Evolutionary conservation across 371 early-diverging fungal species (phyloP).

Genomic region (Syncephalis plumigaleata): DNA sequence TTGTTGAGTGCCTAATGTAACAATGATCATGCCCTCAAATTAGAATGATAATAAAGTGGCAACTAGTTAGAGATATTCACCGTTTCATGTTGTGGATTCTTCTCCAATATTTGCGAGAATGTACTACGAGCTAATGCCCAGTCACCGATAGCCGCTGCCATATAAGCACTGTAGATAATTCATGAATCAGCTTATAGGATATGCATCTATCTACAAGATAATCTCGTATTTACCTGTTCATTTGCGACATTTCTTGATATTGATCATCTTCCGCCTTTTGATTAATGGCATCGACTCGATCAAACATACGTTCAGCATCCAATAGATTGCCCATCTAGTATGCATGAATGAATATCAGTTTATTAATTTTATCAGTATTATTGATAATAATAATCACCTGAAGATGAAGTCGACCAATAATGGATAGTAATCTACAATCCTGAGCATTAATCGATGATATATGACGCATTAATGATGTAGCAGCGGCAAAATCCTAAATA

Average conservation of each 20-base stretch:
- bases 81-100: slow-evolving; percentile 26
- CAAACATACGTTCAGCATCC: slow-evolving; percentile 20
- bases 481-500: slow-evolving; percentile 24
- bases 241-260: slow-evolving; percentile 18
- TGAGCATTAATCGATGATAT: slow-evolving; percentile 7
- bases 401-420: slow-evolving; percentile 32
- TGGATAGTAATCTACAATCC: slow-evolving; percentile 25
- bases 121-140: slow-evolving; percentile 25
- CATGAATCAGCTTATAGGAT: not conserved
- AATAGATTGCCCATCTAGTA: slow-evolving; percentile 23
- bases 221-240: slow-evolving; percentile 25
- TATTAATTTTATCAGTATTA: no score
- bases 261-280: slow-evolving; percentile 7
- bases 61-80: slow-evolving; percentile 9
- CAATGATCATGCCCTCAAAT: no score
- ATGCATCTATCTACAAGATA: no score
- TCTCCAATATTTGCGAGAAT: slow-evolving; percentile 20
- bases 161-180: slow-evolving; percentile 15
- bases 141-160: slow-evolving; percentile 26
- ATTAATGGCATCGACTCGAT: slow-evolving; percentile 14
- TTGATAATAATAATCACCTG: no score
- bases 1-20: slow-evolving; percentile 29
- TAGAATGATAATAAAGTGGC: not conserved
- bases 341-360: no score
- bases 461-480: slow-evolving; percentile 17